Conservation (phyloP, 2,329 filamentous ascomycete genomes). For the Apiospora hydei region DNA sequence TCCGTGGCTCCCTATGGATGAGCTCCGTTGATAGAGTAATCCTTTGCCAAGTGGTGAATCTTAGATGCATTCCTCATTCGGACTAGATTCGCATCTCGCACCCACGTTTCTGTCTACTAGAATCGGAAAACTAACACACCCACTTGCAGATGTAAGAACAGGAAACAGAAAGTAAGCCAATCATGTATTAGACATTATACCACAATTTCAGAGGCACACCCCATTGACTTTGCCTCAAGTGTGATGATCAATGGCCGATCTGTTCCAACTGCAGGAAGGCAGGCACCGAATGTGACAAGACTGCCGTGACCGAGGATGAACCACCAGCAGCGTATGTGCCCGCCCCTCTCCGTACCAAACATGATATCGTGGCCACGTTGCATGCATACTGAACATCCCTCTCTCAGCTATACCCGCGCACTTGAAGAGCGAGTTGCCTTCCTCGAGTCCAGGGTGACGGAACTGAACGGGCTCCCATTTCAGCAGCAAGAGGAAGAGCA, state of each 20-base stretch:
- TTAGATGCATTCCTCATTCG: neutral
- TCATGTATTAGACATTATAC: neutral
- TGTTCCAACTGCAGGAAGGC: slow-evolving; percentile 54
- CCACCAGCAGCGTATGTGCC: slow-evolving; percentile 43
- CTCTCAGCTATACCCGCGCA: slow-evolving; percentile 48
- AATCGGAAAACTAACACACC: slow-evolving; percentile 18
- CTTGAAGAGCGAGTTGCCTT: slow-evolving; percentile 50
- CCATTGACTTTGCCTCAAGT: slow-evolving; percentile 38
- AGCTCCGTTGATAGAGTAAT: neutral
- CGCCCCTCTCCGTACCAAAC: slow-evolving; percentile 1
- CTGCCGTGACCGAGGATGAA: slow-evolving; percentile 48
- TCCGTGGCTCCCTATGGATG: neutral
- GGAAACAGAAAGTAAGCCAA: slow-evolving; percentile 50
- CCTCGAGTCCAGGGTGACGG: slow-evolving; percentile 45
- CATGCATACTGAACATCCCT: neutral
- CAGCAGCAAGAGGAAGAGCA: slow-evolving; percentile 25
- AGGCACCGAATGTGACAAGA: slow-evolving; percentile 50
- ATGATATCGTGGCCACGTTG: neutral
- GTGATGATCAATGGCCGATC: slow-evolving; percentile 51
- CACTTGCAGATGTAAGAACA: slow-evolving; percentile 47
- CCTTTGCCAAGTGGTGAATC: neutral
- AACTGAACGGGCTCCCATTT: slow-evolving; percentile 24
- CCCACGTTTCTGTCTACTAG: neutral
- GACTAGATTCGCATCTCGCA: neutral
- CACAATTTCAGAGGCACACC: slow-evolving; percentile 5